Evolutionary conservation across 208 protist species (phyloP).

Genomic region (Balamuthia mandrillaris): DNA sequence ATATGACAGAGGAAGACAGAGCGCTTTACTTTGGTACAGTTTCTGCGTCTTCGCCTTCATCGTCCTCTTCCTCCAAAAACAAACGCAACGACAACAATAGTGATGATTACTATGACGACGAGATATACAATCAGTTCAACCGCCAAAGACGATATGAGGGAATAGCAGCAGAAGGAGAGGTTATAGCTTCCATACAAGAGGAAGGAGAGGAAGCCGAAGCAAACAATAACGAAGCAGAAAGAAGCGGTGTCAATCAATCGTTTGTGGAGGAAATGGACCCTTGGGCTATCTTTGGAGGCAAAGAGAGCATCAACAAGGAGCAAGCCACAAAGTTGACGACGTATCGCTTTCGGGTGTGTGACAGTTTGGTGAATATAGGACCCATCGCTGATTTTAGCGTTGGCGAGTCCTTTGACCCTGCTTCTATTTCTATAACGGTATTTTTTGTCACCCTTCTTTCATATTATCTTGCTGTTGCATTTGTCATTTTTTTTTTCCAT

Average conservation of each 20-base stretch:
- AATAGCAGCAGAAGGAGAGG: too few species aligned
- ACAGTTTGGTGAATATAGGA: slow-evolving; percentile 27
- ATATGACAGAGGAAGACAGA: too few species aligned
- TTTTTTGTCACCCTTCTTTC: neutral
- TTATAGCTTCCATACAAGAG: too few species aligned
- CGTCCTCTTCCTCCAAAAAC: too few species aligned
- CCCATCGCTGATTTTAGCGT: slow-evolving; percentile 33
- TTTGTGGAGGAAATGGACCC: too few species aligned
- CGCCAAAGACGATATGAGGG: too few species aligned
- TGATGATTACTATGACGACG: too few species aligned
- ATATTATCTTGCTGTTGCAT: neutral
- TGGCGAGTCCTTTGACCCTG: slow-evolving; percentile 22
- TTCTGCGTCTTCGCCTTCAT: too few species aligned
- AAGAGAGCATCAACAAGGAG: neutral
- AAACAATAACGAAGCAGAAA: neutral
- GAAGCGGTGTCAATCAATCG: neutral
- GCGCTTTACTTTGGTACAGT: too few species aligned
- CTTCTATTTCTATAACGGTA: neutral
- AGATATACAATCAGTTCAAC: too few species aligned
- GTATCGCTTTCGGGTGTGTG: slow-evolving; percentile 24
- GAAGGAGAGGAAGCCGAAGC: neutral
- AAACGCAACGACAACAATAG: too few species aligned
- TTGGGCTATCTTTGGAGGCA: neutral
- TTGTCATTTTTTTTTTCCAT: neutral
- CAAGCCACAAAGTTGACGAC: neutral